Conservation (phyloP, 2,329 filamentous ascomycete species). For the Aspergillus neotritici region DNA sequence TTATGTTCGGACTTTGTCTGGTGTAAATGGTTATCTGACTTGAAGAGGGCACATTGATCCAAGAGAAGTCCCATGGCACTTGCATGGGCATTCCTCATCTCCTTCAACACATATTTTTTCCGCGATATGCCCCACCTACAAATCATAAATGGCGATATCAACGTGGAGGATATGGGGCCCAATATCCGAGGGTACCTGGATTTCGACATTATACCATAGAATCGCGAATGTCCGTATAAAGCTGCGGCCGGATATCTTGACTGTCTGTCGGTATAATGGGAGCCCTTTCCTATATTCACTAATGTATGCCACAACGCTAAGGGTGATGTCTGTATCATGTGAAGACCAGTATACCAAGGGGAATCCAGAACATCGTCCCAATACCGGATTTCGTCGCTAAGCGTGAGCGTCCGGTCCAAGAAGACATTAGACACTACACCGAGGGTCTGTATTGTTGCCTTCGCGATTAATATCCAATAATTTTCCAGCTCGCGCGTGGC, state of each 20-base stretch:
- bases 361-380: constrained; percentile 87
- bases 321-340: constrained; percentile 81
- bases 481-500: constrained; percentile 66
- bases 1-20: constrained; percentile 16
- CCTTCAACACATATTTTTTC: constrained; percentile 67
- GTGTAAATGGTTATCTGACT: constrained; percentile 50
- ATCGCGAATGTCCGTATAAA: constrained; percentile 50
- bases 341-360: constrained; percentile 70
- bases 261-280: constrained; percentile 33
- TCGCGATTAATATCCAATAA: constrained; percentile 85
- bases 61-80: constrained; percentile 82
- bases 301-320: constrained; percentile 66
- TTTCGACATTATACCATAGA: constrained; percentile 74
- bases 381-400: constrained; percentile 88
- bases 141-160: constrained; percentile 72
- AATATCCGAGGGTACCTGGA: constrained; percentile 69
- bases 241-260: constrained; percentile 21
- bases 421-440: constrained; percentile 72
- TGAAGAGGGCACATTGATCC: constrained; percentile 73
- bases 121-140: constrained; percentile 67
- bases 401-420: constrained; percentile 72
- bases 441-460: constrained; percentile 86
- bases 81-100: constrained; percentile 72
- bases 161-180: constrained; percentile 61
- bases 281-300: constrained; percentile 55